phyloP scores from a whole-genome alignment of 2,329 filamentous ascomycete genomes.

The Fusarium bulbicola region DNA sequence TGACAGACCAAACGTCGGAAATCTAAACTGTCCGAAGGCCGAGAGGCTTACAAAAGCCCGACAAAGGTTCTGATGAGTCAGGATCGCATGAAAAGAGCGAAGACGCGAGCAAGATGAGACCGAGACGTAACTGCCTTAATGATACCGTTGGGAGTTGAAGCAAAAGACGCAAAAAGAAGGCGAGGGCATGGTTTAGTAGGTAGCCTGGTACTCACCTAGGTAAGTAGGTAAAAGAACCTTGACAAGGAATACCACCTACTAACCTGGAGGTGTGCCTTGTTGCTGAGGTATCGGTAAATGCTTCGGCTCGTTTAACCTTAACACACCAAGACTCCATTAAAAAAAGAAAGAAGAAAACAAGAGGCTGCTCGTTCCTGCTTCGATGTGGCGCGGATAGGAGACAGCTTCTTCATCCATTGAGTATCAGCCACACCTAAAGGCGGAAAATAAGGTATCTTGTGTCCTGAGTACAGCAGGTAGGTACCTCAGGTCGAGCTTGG shows the following conservation, averaged over 20 bases:
- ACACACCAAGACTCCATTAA: background rate
- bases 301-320: slow-evolving; percentile 9
- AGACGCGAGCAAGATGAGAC: slow-evolving; percentile 10
- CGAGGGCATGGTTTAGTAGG: background rate
- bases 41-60: slow-evolving; percentile 35
- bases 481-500: background rate
- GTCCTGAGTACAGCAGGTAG: background rate
- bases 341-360: background rate
- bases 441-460: background rate
- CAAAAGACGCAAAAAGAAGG: slow-evolving; percentile 7
- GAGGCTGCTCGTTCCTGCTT: background rate
- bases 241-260: background rate
- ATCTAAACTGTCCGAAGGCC: slow-evolving; percentile 39
- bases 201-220: background rate
- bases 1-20: slow-evolving; percentile 23
- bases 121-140: background rate
- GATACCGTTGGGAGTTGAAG: background rate
- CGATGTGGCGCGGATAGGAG: slow-evolving; percentile 1
- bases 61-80: slow-evolving; percentile 33
- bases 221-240: background rate
- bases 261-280: background rate
- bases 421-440: slow-evolving; percentile 1
- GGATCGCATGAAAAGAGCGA: background rate
- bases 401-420: background rate
- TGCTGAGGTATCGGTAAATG: background rate